A percentile compares a stretch with the other conserved stretches of the same genome.
These are phyloP conservation scores for Xylaria cubensis DNA, from an alignment of 495 filamentous ascomycete species.

Conservation along the genomic window DNA sequence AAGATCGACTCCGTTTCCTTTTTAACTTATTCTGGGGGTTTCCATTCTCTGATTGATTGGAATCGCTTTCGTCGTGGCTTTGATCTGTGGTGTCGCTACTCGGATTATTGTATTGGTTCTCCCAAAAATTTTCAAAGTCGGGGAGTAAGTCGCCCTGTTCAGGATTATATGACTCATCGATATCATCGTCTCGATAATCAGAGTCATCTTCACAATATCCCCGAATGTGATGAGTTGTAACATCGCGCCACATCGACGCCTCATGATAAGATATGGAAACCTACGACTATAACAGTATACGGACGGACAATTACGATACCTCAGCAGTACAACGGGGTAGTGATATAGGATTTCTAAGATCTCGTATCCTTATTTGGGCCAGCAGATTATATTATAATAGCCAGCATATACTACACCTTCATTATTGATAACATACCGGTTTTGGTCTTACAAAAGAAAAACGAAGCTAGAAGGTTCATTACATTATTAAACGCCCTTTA, in stretches of 20 bases:
- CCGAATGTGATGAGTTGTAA: too few relatives aligned
- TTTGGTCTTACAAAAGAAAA: conserved; percentile 66
- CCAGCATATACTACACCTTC: conserved; percentile 72
- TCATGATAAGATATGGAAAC: conserved; percentile 49
- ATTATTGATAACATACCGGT: conserved; percentile 67
- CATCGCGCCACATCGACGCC: conserved; percentile 20
- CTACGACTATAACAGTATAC: conserved; percentile 61
- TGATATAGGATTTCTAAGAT: conserved; percentile 64
- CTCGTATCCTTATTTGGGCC: conserved; percentile 68
- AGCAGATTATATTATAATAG: conserved; percentile 75
- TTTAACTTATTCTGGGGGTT: too few relatives aligned
- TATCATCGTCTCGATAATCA: too few relatives aligned
- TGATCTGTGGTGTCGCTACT: too few relatives aligned
- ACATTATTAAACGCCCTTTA: conserved; percentile 75
- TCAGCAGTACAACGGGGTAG: conserved; percentile 53
- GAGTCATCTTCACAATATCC: too few relatives aligned
- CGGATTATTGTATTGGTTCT: too few relatives aligned
- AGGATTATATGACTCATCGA: too few relatives aligned
- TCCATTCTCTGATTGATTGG: too few relatives aligned
- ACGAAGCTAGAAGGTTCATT: conserved; percentile 75
- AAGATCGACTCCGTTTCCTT: too few relatives aligned
- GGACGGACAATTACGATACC: conserved; percentile 63
- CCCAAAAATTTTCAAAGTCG: too few relatives aligned
- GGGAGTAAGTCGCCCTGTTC: too few relatives aligned
- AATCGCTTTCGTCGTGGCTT: too few relatives aligned